Evolutionary conservation across 805 yeast species (phyloP).

Genomic region (Saturnispora mendoncae): DNA sequence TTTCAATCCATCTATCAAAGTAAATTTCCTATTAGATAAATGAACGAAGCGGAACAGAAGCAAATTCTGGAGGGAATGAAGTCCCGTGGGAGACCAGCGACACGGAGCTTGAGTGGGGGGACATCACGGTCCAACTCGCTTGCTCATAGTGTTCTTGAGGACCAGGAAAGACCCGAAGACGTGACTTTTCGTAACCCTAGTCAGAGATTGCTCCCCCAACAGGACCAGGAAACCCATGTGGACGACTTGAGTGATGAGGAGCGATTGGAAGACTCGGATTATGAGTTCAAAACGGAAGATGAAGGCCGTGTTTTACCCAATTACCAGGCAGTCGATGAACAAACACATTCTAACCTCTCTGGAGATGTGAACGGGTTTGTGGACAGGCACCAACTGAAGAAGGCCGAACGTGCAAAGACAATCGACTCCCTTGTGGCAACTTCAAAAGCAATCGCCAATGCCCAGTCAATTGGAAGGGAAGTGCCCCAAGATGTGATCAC

Average conservation of each 20-base stretch:
- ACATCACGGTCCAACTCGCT: constrained; percentile 11
- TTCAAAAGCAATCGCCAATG: constrained; percentile 52
- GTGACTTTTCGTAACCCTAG: constrained; percentile 63
- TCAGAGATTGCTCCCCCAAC: constrained; percentile 42
- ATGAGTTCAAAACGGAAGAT: constrained; percentile 52
- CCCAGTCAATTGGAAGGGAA: constrained; percentile 33
- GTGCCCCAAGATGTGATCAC: constrained; percentile 27
- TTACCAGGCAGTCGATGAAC: constrained; percentile 20
- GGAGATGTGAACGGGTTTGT: constrained; percentile 8
- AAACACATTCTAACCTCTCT: constrained; percentile 22
- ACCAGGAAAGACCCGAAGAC: constrained; percentile 32
- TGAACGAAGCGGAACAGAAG: constrained; percentile 9
- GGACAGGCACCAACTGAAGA: constrained; percentile 31
- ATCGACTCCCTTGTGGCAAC: constrained; percentile 49
- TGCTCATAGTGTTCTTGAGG: constrained; percentile 9
- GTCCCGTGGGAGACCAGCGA: background rate
- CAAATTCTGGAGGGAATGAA: constrained; percentile 1
- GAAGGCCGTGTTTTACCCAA: constrained; percentile 53
- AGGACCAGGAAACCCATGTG: constrained; percentile 9
- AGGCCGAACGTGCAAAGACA: constrained; percentile 39
- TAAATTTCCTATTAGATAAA: no score
- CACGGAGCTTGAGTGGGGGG: background rate
- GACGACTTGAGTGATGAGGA: constrained; percentile 42
- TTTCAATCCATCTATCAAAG: no score
- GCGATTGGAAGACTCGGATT: constrained; percentile 50